Base-by-base conservation (phyloP, 441 rosid species). In the Kokia cookei region DNA sequence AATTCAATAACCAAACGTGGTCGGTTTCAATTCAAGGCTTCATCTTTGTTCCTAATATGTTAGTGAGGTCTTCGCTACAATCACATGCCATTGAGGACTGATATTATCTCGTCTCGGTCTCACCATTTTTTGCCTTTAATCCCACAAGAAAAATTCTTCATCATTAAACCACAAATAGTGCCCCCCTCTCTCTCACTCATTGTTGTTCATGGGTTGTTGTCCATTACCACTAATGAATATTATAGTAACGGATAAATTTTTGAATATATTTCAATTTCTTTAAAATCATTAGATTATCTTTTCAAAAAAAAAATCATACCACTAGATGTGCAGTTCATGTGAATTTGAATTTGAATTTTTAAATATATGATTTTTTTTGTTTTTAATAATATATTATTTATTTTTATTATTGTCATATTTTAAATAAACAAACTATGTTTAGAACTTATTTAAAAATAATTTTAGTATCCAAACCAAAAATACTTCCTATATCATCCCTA, bases 121-220 rank as follows among this genome's bases (percentile, higher is more conserved):
- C 81, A 93, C 99, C 92, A 96, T 96, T 87, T 97, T 97, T 45
- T 93, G 97, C 86, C 97, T 96, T 55, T 98, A 8, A 96, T 96
- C 66, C 99, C 98, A 59, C 98, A 93, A 98, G 99, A 91, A 75
- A 69, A 29, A 7, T 8, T 40, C 47, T 26, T 47, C 32, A 13
- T 2, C 24, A 54, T n/a, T 4, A 26, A 53, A 37, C 1, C 24
- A 53, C 51, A n/a, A 32, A 54, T 40, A 22, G 3, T 5, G 10
- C 32, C 1, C 14, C 32, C 63, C 22, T 32, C 7, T 29, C 45
- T 0, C 10, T 3, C 32, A 7, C 12, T 12, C 10, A 15, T n/a
- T 22, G 57, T 15, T 73, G 26, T 29, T 69, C 19, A 0, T 29
- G 32, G 32, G 22, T 54, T 53, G 14, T 5, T 71, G 53, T 62